Evolutionary conservation across 148 eudicot genomes (phyloP).

Genomic region (Diospyros lotus): DNA sequence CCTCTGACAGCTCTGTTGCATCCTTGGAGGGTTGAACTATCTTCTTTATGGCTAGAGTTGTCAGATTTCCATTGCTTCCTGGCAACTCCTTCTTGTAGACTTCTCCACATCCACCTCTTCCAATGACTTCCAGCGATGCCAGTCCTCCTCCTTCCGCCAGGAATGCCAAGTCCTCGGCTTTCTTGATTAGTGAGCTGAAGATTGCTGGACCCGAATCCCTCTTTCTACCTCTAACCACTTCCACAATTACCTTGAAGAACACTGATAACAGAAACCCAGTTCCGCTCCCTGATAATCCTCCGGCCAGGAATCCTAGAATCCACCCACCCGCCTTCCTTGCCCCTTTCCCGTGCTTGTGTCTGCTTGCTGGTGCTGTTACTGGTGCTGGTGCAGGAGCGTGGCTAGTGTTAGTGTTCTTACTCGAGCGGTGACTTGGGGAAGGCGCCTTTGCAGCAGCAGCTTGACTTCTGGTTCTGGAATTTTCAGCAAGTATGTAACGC

Average conservation of each 20-base stretch:
- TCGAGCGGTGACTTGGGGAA: background rate
- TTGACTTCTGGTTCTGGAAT: constrained; percentile 4
- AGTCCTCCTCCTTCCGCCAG: constrained; percentile 72
- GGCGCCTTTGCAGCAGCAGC: constrained; percentile 9
- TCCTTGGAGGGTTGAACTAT: constrained; percentile 44
- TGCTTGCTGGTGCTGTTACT: constrained; percentile 24
- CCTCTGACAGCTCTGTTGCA: constrained; percentile 52
- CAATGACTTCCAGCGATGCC: constrained; percentile 42
- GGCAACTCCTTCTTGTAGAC: constrained; percentile 72
- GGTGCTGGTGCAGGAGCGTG: constrained; percentile 43
- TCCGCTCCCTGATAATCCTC: constrained; percentile 46
- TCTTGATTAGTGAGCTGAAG: constrained; percentile 71
- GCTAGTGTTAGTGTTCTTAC: background rate
- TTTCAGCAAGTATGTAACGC: constrained; percentile 49
- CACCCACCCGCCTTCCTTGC: constrained; percentile 37
- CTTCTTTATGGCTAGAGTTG: constrained; percentile 86
- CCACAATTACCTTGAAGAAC: constrained; percentile 34
- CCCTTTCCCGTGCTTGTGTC: constrained; percentile 24
- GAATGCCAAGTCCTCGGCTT: constrained; percentile 68
- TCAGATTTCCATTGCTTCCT: constrained; percentile 53
- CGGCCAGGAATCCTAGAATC: constrained; percentile 66
- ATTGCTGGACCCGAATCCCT: constrained; percentile 36
- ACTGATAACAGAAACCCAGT: constrained; percentile 51
- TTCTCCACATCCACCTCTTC: constrained; percentile 80
- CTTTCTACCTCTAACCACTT: constrained; percentile 20